These are phyloP conservation scores for Salmacisia buchloeana DNA, from an alignment of 1,284 basidiomycete genomes.

Conservation along the genomic window DNA sequence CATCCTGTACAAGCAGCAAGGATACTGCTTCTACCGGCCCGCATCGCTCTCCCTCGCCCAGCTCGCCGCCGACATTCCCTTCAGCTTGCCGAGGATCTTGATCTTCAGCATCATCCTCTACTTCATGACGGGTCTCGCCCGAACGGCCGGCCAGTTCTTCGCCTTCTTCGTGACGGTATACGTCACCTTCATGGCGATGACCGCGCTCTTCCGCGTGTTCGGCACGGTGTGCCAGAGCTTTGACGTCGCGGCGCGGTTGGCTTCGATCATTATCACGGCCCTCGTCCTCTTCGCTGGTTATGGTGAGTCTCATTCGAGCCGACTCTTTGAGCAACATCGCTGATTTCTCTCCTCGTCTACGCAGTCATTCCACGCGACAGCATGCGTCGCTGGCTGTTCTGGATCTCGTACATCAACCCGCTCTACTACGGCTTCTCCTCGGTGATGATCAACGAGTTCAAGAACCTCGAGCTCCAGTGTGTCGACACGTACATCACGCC, in stretches of 20 bases:
- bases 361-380: neutral
- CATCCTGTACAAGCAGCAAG: constrained; percentile 54
- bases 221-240: constrained; percentile 54
- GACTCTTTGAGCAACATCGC: neutral
- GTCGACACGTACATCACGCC: constrained; percentile 31
- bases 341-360: neutral
- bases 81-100: constrained; percentile 54
- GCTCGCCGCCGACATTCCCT: constrained; percentile 55
- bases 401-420: constrained; percentile 8
- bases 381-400: constrained; percentile 32
- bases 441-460: constrained; percentile 15
- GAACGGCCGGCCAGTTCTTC: constrained; percentile 55
- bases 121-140: constrained; percentile 36
- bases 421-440: constrained; percentile 11
- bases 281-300: constrained; percentile 47
- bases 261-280: constrained; percentile 54
- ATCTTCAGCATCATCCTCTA: constrained; percentile 55
- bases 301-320: neutral
- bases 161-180: constrained; percentile 50
- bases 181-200: constrained; percentile 25
- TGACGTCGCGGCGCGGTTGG: constrained; percentile 56
- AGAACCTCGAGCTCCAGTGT: constrained; percentile 24
- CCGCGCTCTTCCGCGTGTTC: constrained; percentile 55
- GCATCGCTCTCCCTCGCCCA: constrained; percentile 66
- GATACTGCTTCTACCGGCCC: constrained; percentile 74